phyloP scores from a whole-genome alignment of 139 green algal species.

The Chlamydomonas incerta region DNA sequence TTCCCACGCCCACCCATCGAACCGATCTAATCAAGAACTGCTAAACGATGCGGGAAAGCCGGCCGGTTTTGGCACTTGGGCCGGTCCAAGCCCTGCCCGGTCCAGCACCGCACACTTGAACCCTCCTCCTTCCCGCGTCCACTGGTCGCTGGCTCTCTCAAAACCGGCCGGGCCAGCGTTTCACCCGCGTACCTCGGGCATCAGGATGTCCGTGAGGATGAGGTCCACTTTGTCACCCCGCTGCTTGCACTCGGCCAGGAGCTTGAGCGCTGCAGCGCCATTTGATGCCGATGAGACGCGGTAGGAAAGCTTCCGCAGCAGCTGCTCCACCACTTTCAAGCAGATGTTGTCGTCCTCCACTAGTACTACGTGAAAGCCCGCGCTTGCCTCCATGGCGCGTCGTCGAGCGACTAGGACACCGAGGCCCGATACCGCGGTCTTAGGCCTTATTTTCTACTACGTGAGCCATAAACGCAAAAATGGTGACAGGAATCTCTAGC shows the following conservation, averaged over 20 bases:
- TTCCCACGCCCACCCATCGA: too few species aligned
- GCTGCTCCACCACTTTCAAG: slow-evolving; percentile 33
- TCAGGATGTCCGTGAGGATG: slow-evolving; percentile 45
- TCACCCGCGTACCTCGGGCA: slow-evolving; percentile 34
- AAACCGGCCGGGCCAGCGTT: background rate
- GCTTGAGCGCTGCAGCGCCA: slow-evolving; percentile 3
- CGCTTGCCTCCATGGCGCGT: too few species aligned
- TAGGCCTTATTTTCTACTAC: too few species aligned
- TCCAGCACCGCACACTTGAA: background rate
- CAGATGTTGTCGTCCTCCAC: slow-evolving; percentile 39
- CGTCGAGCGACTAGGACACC: too few species aligned
- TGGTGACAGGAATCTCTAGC: too few species aligned
- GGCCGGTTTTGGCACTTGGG: background rate
- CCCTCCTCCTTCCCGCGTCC: too few species aligned
- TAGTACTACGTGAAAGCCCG: slow-evolving; percentile 11
- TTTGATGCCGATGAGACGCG: slow-evolving; percentile 5
- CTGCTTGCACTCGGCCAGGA: background rate
- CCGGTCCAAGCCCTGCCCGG: background rate
- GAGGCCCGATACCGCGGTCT: too few species aligned
- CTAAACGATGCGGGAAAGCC: background rate
- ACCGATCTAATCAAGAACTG: too few species aligned
- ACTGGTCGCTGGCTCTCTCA: background rate
- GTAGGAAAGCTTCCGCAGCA: slow-evolving; percentile 23
- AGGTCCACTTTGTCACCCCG: slow-evolving; percentile 17
- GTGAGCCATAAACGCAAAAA: too few species aligned